These are phyloP conservation scores for Tetracladium setigerum DNA, from an alignment of 495 filamentous ascomycete species.

Conservation along the genomic window DNA sequence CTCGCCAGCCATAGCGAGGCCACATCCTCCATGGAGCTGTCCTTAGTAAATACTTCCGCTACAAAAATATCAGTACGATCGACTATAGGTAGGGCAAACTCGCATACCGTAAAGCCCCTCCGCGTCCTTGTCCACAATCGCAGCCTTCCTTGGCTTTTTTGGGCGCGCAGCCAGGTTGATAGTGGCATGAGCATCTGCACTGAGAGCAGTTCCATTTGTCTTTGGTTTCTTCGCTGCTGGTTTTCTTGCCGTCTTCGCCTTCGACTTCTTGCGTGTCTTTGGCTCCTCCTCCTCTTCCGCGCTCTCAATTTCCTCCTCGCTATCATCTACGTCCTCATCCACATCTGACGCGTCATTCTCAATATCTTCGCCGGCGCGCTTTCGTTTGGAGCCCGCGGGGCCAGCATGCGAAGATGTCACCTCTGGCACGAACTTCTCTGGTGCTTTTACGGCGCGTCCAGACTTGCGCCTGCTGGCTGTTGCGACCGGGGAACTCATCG, in stretches of 20 bases:
- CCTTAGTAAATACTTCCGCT: slow-evolving; percentile 79
- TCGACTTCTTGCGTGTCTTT: slow-evolving; percentile 33
- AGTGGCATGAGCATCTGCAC: slow-evolving; percentile 30
- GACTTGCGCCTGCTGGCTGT: slow-evolving; percentile 62
- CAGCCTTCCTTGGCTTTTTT: slow-evolving; percentile 46
- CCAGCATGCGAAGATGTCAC: slow-evolving; percentile 24
- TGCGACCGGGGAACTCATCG: slow-evolving; percentile 42
- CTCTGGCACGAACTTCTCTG: slow-evolving; percentile 54
- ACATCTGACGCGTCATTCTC: slow-evolving; percentile 28
- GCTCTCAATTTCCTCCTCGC: slow-evolving; percentile 31
- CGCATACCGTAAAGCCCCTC: slow-evolving; percentile 71
- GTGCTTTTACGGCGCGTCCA: slow-evolving; percentile 69
- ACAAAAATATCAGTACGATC: slow-evolving; percentile 4
- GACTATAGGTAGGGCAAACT: not conserved
- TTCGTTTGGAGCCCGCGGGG: slow-evolving; percentile 38
- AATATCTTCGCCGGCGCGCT: slow-evolving; percentile 36
- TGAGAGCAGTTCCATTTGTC: slow-evolving; percentile 47
- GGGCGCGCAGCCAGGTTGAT: slow-evolving; percentile 52
- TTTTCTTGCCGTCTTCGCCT: slow-evolving; percentile 39
- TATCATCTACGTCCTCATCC: slow-evolving; percentile 23
- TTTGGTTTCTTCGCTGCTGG: slow-evolving; percentile 69
- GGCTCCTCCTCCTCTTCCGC: slow-evolving; percentile 37
- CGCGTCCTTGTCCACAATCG: slow-evolving; percentile 42
- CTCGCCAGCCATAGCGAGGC: slow-evolving; percentile 70
- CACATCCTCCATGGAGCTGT: slow-evolving; percentile 61